Percentiles rank a stretch among this genome's conserved stretches.
Conservation (phyloP, 2,329 filamentous ascomycete species). For the Cladorrhinum sp. region DNA sequence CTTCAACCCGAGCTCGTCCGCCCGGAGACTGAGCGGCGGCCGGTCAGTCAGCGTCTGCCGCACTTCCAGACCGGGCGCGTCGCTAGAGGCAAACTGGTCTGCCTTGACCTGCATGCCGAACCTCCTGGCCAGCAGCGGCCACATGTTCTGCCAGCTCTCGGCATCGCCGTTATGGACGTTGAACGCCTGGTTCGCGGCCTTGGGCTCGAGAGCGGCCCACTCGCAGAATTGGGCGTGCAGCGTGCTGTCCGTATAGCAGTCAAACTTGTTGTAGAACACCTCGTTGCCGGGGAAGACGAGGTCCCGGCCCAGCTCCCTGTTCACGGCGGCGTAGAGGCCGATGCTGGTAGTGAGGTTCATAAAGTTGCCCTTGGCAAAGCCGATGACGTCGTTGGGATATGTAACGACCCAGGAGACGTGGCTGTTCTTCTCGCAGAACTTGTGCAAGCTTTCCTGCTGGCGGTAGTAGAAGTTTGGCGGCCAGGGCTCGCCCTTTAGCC, state of each 20-base stretch:
- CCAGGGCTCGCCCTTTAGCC: slow-evolving; percentile 38
- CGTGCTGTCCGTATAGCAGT: slow-evolving; percentile 33
- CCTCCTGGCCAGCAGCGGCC: slow-evolving; percentile 38
- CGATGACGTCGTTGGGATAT: slow-evolving; percentile 36
- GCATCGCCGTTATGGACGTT: slow-evolving; percentile 42
- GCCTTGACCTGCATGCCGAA: slow-evolving; percentile 36
- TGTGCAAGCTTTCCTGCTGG: slow-evolving; percentile 44
- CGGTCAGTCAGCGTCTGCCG: slow-evolving; percentile 21
- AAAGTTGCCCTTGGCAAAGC: slow-evolving; percentile 34
- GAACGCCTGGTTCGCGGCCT: slow-evolving; percentile 39
- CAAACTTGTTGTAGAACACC: slow-evolving; percentile 35
- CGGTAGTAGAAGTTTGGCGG: slow-evolving; percentile 51
- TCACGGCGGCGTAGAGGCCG: slow-evolving; percentile 40
- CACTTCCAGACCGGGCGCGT: slow-evolving; percentile 16
- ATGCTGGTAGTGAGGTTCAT: slow-evolving; percentile 41
- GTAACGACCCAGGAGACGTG: slow-evolving; percentile 31
- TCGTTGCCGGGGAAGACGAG: slow-evolving; percentile 36
- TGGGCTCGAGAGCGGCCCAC: slow-evolving; percentile 33
- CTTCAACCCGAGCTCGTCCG: slow-evolving; percentile 29
- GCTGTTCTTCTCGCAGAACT: slow-evolving; percentile 23
- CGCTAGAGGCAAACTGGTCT: slow-evolving; percentile 29
- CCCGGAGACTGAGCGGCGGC: slow-evolving; percentile 33
- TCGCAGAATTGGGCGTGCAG: slow-evolving; percentile 37
- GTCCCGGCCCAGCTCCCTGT: slow-evolving; percentile 33
- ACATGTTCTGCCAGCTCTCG: slow-evolving; percentile 41